Conservation (phyloP, 805 yeast genomes). For the Metschnikowia shivogae region DNA sequence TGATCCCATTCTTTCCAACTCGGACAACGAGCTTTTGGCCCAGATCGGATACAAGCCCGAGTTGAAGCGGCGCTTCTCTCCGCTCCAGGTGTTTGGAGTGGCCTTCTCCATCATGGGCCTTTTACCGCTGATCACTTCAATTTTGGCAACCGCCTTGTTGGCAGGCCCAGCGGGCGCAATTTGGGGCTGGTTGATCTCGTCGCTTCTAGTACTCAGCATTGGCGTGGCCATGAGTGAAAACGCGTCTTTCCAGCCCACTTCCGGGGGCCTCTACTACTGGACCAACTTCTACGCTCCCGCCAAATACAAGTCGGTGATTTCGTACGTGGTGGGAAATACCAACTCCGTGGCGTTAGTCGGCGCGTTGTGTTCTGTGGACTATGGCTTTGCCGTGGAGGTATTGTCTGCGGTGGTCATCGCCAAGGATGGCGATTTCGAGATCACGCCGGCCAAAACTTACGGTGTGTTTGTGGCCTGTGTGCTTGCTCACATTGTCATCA, state of each 20-base stretch:
- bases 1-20: constrained; percentile 10
- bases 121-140: constrained; percentile 59
- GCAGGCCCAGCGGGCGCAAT: constrained; percentile 64
- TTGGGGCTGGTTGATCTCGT: constrained; percentile 72
- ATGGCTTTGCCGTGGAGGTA: constrained; percentile 61
- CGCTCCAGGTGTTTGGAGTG: constrained; percentile 64
- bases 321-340: constrained; percentile 55
- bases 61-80: constrained; percentile 54
- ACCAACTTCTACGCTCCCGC: constrained; percentile 62
- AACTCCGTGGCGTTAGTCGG: constrained; percentile 65
- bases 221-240: constrained; percentile 63
- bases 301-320: constrained; percentile 19
- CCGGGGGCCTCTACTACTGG: constrained; percentile 71
- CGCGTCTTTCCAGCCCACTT: constrained; percentile 68
- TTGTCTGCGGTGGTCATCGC: constrained; percentile 54
- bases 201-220: constrained; percentile 50
- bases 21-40: constrained; percentile 34
- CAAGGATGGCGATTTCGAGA: constrained; percentile 51
- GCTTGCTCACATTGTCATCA: constrained; percentile 46
- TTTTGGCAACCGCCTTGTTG: constrained; percentile 47
- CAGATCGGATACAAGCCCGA: constrained; percentile 73
- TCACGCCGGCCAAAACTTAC: constrained; percentile 51
- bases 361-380: constrained; percentile 63
- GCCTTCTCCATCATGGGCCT: constrained; percentile 73
- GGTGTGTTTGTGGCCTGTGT: constrained; percentile 66